Percentiles rank a stretch among this genome's conserved stretches.
Conservation (phyloP, 2,329 filamentous ascomycete species). For the Epichloe amarillans region DNA sequence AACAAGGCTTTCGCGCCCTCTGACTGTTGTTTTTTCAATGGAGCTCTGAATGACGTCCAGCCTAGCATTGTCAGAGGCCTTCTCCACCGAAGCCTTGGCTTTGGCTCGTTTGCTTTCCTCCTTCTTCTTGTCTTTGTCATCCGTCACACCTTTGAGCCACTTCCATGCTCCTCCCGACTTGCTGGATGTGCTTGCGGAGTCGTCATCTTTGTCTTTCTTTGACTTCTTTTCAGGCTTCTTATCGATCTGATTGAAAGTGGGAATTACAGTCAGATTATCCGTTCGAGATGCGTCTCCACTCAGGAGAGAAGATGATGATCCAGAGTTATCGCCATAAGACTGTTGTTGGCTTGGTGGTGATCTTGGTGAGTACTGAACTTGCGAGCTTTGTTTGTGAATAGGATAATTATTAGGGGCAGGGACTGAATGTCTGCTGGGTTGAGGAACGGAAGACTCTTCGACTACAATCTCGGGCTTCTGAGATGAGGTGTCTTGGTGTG, state of each 20-base stretch:
- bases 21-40: slow-evolving; percentile 54
- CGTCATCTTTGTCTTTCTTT: slow-evolving; percentile 58
- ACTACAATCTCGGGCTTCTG: slow-evolving; percentile 13
- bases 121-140: slow-evolving; percentile 48
- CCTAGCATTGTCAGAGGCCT: slow-evolving; percentile 62
- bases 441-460: slow-evolving; percentile 27
- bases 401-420: background rate
- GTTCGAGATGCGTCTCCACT: slow-evolving; percentile 55
- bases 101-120: slow-evolving; percentile 57
- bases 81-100: slow-evolving; percentile 41
- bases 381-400: slow-evolving; percentile 1
- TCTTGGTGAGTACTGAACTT: slow-evolving; percentile 7
- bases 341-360: slow-evolving; percentile 7
- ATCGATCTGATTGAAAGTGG: slow-evolving; percentile 56
- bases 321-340: slow-evolving; percentile 16
- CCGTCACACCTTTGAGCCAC: slow-evolving; percentile 69
- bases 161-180: slow-evolving; percentile 61
- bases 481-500: slow-evolving; percentile 12
- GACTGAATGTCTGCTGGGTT: slow-evolving; percentile 3
- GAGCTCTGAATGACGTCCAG: slow-evolving; percentile 80
- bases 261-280: slow-evolving; percentile 68
- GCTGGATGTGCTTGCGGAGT: slow-evolving; percentile 44
- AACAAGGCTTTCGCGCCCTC: slow-evolving; percentile 70
- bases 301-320: slow-evolving; percentile 47
- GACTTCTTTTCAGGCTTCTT: slow-evolving; percentile 61